Evolutionary conservation across 192 early-diverging fungal species (phyloP).

Genomic region (Backusella parvicylindrica): DNA sequence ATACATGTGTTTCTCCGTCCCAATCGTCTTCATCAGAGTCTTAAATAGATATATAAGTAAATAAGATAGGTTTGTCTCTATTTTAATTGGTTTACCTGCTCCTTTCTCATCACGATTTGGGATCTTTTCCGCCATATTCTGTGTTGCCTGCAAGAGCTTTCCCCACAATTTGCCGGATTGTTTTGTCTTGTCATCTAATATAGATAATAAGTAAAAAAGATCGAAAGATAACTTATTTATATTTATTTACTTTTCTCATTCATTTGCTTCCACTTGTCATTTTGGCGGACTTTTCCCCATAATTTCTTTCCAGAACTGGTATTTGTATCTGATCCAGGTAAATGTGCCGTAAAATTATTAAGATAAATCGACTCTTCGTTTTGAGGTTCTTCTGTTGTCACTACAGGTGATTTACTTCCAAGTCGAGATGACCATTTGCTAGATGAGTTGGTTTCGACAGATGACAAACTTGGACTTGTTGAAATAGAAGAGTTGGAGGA

Average conservation of each 20-base stretch:
- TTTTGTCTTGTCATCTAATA: constrained; percentile 2
- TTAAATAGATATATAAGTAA: too few species aligned
- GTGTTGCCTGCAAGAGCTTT: constrained; percentile 26
- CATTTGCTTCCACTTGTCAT: constrained; percentile 28
- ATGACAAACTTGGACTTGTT: constrained; percentile 6
- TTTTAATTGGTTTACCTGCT: too few species aligned
- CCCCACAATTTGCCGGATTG: constrained; percentile 22
- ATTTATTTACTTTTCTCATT: constrained; percentile 10
- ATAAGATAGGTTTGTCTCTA: too few species aligned
- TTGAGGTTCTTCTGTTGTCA: not conserved
- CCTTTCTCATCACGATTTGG: constrained; percentile 21
- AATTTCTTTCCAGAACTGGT: constrained; percentile 14
- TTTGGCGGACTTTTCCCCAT: constrained; percentile 26
- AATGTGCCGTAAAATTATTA: not conserved
- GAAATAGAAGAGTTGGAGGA: not conserved
- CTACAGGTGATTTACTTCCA: not conserved
- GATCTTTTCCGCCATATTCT: constrained; percentile 15
- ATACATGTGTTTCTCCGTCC: constrained; percentile 54
- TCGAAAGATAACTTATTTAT: not conserved
- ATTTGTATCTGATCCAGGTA: not conserved
- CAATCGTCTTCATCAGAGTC: constrained; percentile 56
- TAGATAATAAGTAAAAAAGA: not conserved
- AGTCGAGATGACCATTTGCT: constrained; percentile 14
- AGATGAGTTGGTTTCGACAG: not conserved
- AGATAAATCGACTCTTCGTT: constrained; percentile 25